Evolutionary conservation across 2,329 filamentous ascomycete species (phyloP), one percentile per base, ranked within the genome.

Genomic region (Aspergillus melleus): DNA sequence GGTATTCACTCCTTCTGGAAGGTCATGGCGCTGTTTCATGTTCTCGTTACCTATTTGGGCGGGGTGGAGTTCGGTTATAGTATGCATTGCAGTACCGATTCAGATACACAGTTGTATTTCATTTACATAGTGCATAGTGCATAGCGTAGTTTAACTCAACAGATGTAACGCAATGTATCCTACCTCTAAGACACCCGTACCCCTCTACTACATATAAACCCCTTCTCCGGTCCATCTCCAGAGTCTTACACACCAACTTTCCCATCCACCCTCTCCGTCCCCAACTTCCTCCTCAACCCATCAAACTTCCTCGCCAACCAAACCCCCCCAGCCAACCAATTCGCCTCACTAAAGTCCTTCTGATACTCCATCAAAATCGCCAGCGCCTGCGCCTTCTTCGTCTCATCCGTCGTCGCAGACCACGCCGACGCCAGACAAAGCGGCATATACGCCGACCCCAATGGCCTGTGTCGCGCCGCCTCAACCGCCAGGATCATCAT

Each of bases 371-470:
- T 36, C 39, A 69, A 16, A n/a, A 66, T 55, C 9, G 32, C 32
- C 20, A 66, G 56, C 20, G 69, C 56, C 2, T 54, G 58, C 6
- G 46, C 46, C 32, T 60, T 26, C 50, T 66, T 61, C 2, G 51
- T 19, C 10, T 46, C 19, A 52, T 70, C 61, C n/a, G 61, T 55
- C 2, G 62, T 55, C 8, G 58, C 57, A 10, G 63, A 55, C 62
- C 67, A 66, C 6, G 65, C 61, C 39, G 66, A 58, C 4, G 64
- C 57, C 2, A 70, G 59, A 50, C 61, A 67, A 5, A 65, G 42
- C 2, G 63, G 61, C 42, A 66, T 59, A 26, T 68, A 68, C 11
- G 61, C 59, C 10, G 66, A 62, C 2, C 67, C 68, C 6, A 70
- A 52, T 0, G 67, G 68, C 10, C 67, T 61, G 53, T 68, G 62